A percentile compares a stretch with the other conserved stretches of the same genome.
phyloP scores from a whole-genome alignment of 441 rosid genomes.

The Populus tomentosa region DNA sequence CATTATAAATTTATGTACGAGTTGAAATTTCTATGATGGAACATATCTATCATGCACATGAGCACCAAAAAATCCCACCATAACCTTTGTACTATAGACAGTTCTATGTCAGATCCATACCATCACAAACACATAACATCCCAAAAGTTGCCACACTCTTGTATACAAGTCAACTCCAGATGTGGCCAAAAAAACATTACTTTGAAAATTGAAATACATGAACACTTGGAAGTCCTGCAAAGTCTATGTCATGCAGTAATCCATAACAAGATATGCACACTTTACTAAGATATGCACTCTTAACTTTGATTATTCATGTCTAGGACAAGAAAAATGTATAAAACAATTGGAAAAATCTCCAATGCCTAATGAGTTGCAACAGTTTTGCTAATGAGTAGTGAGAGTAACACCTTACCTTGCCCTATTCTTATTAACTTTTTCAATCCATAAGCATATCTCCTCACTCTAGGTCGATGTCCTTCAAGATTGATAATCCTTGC shows the following conservation, averaged over 20 bases:
- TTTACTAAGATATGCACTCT: not conserved
- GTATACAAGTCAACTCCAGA: not conserved
- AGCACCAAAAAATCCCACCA: not conserved
- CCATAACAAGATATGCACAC: not conserved
- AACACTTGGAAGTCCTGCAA: not conserved
- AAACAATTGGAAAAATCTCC: not conserved
- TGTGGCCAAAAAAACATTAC: not conserved
- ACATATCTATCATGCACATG: not conserved
- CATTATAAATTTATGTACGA: not conserved
- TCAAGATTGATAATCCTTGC: slow-evolving; percentile 80
- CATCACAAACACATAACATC: not conserved
- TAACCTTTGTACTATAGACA: not conserved
- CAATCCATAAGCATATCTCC: slow-evolving; percentile 84
- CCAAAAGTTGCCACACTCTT: not conserved
- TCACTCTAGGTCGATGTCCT: slow-evolving; percentile 86
- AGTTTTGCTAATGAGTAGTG: not conserved
- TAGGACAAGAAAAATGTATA: not conserved
- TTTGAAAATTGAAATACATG: not conserved
- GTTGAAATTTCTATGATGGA: not conserved
- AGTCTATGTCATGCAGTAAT: not conserved
- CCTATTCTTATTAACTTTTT: slow-evolving; percentile 83
- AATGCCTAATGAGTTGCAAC: not conserved
- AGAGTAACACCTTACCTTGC: slow-evolving; percentile 56
- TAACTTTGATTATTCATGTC: slow-evolving; percentile 2
- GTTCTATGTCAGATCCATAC: not conserved